Base-by-base conservation (phyloP, 352 stramenopile genomes). In the Sclerospora graminicola region DNA sequence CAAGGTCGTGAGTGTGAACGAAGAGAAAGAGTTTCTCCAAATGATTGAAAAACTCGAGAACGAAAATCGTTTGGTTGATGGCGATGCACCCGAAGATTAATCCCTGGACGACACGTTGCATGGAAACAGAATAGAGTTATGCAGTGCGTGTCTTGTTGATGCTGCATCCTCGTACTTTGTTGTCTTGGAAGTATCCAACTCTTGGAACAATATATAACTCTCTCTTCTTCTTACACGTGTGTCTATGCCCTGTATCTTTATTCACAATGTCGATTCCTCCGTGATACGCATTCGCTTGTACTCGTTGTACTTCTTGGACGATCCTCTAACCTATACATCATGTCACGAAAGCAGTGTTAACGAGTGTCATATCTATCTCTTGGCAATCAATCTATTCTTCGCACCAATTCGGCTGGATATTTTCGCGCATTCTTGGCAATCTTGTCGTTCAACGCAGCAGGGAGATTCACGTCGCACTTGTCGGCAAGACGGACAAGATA, bases 21-120 rank as follows among this genome's bases (percentile, higher is more conserved):
- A 99, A 69, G 95, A 99, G 75, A 97, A 94, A 35, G 96, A 99
- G 68, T 89, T 99, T 53, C 66, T 98, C 65, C 94, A 96, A 40
- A 98, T 99, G 95, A 98, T 99, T 80, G 95, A 99, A 69, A 89
- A 97, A 61, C 79, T 99, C 33, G 95, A 97, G 64, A 83, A 97
- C 51, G 96, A 99, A 65, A 99, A 98, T 73, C 91, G 96, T 63
- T 93, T 98, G 75, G 89, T 98, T 32, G 95, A 98, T 54, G 96
- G 94, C 34, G 96, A 99, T 64, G 95, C 92, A 30, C 91, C 93
- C 21, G 96, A 99, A 59, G 95, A 98, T 54, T 81, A 81, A 26
- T 52, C 55, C 46, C 56, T 46, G 37, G n/a, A 36, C 27, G 47
- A 50, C 47, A 24, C 29, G 41, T 32, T 61, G 53, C 31, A 42